A percentile compares a stretch with the other conserved stretches of the same genome.
phyloP scores from a whole-genome alignment of 176 grass and related monocot species.

The Bromus sterilis region DNA sequence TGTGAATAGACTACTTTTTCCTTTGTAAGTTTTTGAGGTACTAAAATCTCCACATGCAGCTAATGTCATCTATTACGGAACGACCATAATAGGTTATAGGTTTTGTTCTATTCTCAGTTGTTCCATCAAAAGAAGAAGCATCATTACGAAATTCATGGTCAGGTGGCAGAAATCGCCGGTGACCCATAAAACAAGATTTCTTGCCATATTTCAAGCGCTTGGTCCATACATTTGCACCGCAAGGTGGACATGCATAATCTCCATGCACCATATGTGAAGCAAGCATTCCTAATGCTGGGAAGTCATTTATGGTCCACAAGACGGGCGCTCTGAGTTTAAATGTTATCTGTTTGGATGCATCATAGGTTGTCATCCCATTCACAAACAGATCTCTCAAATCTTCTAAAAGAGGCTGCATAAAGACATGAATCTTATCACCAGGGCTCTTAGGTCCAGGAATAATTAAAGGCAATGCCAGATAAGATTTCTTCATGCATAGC shows the following conservation, averaged over 20 bases:
- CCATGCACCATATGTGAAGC: conserved; percentile 6
- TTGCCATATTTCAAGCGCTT: not conserved
- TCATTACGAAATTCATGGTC: not conserved
- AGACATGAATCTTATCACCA: not conserved
- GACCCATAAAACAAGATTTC: too few species aligned
- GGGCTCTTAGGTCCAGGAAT: conserved; percentile 3
- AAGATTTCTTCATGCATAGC: conserved; percentile 6
- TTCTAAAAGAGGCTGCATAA: not conserved
- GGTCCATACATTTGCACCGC: not conserved
- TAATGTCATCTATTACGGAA: not conserved
- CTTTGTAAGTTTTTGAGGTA: not conserved
- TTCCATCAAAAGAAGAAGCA: not conserved
- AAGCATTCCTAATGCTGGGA: not conserved
- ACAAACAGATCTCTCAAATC: conserved; percentile 1
- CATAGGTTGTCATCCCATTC: not conserved
- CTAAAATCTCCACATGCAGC: not conserved
- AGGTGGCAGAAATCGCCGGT: not conserved
- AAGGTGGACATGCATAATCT: not conserved
- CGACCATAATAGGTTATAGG: not conserved
- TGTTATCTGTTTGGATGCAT: not conserved
- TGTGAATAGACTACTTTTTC: not conserved
- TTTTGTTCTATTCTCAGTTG: not conserved
- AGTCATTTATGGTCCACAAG: not conserved
- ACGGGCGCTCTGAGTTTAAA: not conserved
- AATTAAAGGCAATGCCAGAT: not conserved